These are phyloP conservation scores for Lupinus albus DNA, from an alignment of 306 rosid species.

Conservation along the genomic window DNA sequence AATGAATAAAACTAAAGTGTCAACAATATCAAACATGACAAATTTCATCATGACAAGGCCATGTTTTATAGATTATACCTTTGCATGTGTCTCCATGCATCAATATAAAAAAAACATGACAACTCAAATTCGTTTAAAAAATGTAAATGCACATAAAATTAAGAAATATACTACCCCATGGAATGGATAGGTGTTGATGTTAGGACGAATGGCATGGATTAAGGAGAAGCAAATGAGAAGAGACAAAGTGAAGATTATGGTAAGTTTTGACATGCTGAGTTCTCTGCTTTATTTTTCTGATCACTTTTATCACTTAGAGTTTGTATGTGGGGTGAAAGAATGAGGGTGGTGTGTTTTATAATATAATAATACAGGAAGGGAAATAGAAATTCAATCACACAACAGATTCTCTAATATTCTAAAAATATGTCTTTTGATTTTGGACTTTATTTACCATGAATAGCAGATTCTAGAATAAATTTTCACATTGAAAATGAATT, in stretches of 20 bases:
- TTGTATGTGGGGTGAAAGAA: background rate
- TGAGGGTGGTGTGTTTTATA: background rate
- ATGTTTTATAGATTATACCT: too few relatives aligned
- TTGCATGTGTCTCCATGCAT: too few relatives aligned
- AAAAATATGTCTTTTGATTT: too few relatives aligned
- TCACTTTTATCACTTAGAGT: background rate
- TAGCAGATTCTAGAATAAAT: too few relatives aligned
- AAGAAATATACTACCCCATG: slow-evolving; percentile 37
- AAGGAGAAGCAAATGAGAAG: slow-evolving; percentile 52
- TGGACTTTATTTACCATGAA: too few relatives aligned
- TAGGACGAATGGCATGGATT: slow-evolving; percentile 42
- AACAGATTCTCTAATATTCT: too few relatives aligned
- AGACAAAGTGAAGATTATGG: slow-evolving; percentile 47
- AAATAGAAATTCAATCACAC: too few relatives aligned
- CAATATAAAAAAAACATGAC: background rate
- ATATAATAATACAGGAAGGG: too few relatives aligned
- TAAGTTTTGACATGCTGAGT: slow-evolving; percentile 45
- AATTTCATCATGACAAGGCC: background rate
- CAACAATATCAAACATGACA: background rate
- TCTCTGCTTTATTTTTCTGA: background rate
- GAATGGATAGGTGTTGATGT: background rate
- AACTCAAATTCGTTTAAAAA: background rate
- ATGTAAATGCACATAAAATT: background rate
- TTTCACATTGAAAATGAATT: too few relatives aligned
- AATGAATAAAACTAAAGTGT: background rate